Percentiles rank a stretch among this genome's conserved stretches.
Conservation (phyloP, 2,329 filamentous ascomycete species). For the Dothideomycetes sp. region DNA sequence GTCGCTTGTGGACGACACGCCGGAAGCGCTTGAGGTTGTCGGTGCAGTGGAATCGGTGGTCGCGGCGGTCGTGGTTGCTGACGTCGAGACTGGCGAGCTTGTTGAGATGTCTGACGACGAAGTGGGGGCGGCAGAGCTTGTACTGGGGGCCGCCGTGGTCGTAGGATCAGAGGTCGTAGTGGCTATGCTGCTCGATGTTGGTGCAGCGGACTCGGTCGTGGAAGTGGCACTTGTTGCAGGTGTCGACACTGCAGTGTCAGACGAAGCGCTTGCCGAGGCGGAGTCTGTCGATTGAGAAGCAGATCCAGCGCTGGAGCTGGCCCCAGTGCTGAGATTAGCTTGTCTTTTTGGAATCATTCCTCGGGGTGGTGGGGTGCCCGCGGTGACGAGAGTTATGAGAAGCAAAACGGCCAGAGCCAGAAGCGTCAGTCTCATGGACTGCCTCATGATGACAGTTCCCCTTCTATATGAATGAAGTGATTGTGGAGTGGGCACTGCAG, state of each 20-base stretch:
- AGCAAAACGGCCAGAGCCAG: background rate
- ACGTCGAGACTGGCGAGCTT: slow-evolving; percentile 14
- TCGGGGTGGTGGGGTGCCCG: slow-evolving; percentile 5
- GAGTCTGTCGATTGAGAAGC: slow-evolving; percentile 6
- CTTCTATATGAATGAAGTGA: too few relatives aligned
- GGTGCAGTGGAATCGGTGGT: slow-evolving; percentile 17
- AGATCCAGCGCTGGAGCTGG: slow-evolving; percentile 8
- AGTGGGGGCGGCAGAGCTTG: slow-evolving; percentile 6
- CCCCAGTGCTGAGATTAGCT: background rate
- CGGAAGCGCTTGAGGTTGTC: slow-evolving; percentile 10
- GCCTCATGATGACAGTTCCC: slow-evolving; percentile 8
- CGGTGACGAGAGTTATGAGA: background rate
- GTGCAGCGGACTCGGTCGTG: slow-evolving; percentile 1
- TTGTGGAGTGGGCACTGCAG: too few relatives aligned
- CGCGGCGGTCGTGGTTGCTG: slow-evolving; percentile 19
- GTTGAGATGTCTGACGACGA: slow-evolving; percentile 12
- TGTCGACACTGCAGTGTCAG: slow-evolving; percentile 4
- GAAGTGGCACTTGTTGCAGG: slow-evolving; percentile 1
- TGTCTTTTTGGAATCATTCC: slow-evolving; percentile 2
- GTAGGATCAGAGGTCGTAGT: slow-evolving; percentile 5
- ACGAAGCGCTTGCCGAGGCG: slow-evolving; percentile 9
- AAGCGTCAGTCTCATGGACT: slow-evolving; percentile 6
- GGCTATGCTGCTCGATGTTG: slow-evolving; percentile 1
- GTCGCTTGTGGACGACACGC: background rate
- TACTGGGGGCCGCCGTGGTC: background rate